Base-by-base conservation (phyloP, 768 basidiomycete genomes). In the Boletus vinaceobasis region DNA sequence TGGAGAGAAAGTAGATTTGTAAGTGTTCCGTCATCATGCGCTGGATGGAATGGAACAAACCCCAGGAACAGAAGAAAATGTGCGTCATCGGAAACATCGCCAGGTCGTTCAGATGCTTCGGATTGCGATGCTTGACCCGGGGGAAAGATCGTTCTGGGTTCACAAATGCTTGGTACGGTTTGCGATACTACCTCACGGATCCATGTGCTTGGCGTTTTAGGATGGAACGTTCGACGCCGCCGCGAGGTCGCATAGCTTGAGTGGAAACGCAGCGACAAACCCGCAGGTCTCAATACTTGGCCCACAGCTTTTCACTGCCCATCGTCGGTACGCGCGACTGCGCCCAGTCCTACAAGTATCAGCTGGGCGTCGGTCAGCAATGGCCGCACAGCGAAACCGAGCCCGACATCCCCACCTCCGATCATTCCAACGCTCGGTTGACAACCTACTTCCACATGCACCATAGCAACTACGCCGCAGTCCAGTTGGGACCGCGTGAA, bases 141-240 rank as follows among this genome's bases (percentile, higher is more conserved):
- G 3, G n/a, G 35, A 49, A 21, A 5, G 43, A 47, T 45, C 14
- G 15, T 27, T 35, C 45, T 33, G 45, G 45, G 37, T 33, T 48
- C 40, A 17, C 19, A 21, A n/a, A 37, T n/a, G 7, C 7, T 11
- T 17, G 36, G 46, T 37, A 29, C 36, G 19, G 13, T 36, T 33
- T 43, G 35, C 19, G 39, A 40, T 23, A 1, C 14, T 23, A 1
- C 14, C 11, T 27, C 39, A 7, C 29, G 43, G 40, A 38, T 46
- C n/a, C 19, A 53, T 19, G 26, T 15, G 4, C 59, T 44, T 53
- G 62, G 55, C 52, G 54, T 65, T 65, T 65, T 54, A 62, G 23
- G 40, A 17, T 15, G n/a, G 9, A 43, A 37, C 29, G 14, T 52
- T 33, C 33, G 50, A 35, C 36, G 43, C 33, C 36, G 43, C 33